Percentiles rank a stretch among this genome's conserved stretches.
These are phyloP conservation scores for Magnusiomyces sp. DNA, from an alignment of 1,139 yeast genomes.

Conservation along the genomic window DNA sequence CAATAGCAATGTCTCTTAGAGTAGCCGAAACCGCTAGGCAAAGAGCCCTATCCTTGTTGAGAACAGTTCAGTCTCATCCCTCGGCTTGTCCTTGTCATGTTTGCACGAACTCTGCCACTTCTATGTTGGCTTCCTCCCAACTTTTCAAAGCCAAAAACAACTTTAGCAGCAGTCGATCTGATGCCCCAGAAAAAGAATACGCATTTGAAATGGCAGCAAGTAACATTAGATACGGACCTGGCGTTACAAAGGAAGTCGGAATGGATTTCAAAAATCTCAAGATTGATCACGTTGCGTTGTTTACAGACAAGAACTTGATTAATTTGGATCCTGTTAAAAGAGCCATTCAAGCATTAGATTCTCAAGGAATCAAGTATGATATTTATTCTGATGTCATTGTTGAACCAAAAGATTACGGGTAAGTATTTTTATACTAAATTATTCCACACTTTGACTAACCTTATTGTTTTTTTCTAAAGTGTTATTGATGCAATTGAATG, in stretches of 20 bases:
- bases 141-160: slow-evolving; percentile 11
- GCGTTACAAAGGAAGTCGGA: slow-evolving; percentile 35
- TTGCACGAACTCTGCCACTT: slow-evolving; percentile 21
- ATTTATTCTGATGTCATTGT: slow-evolving; percentile 33
- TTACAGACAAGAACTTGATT: slow-evolving; percentile 20
- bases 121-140: slow-evolving; percentile 12
- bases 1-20: slow-evolving; percentile 6
- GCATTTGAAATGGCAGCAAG: slow-evolving; percentile 38
- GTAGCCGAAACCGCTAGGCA: slow-evolving; percentile 4
- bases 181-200: slow-evolving; percentile 27
- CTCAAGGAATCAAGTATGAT: slow-evolving; percentile 32
- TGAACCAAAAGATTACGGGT: slow-evolving; percentile 35
- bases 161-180: slow-evolving; percentile 15
- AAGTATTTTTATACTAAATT: neutral
- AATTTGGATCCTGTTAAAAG: slow-evolving; percentile 28
- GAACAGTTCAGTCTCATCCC: slow-evolving; percentile 28
- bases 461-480: slow-evolving; percentile 9
- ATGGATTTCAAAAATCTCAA: slow-evolving; percentile 34
- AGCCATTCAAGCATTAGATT: slow-evolving; percentile 32
- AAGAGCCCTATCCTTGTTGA: slow-evolving; percentile 18
- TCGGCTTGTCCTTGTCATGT: slow-evolving; percentile 32
- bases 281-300: slow-evolving; percentile 24
- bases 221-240: slow-evolving; percentile 35
- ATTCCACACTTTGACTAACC: neutral
- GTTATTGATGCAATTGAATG: slow-evolving; percentile 34